Evolutionary conservation across 176 grass and related monocot genomes (phyloP).

Genomic region (Secale cereale): DNA sequence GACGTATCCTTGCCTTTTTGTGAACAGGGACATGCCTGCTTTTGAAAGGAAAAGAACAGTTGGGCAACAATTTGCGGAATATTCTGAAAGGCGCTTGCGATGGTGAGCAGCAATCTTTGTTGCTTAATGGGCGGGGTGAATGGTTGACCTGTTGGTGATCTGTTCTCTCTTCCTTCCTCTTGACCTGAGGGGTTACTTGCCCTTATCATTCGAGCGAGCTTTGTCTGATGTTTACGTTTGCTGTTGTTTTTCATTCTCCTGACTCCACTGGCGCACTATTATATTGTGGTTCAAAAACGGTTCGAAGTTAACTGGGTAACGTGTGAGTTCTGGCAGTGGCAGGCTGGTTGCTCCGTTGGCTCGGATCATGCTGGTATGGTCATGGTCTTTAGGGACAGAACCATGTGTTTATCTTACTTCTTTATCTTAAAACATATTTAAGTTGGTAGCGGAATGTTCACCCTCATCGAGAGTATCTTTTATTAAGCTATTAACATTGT

Average conservation of each 20-base stretch:
- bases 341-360: neutral
- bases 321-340: neutral
- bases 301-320: neutral
- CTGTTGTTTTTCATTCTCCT: neutral
- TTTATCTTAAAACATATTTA: neutral
- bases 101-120: neutral
- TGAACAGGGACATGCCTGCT: neutral
- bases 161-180: neutral
- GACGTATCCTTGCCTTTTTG: neutral
- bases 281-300: neutral
- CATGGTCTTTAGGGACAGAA: neutral
- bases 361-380: neutral
- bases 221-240: neutral
- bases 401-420: neutral
- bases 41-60: neutral
- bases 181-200: constrained; percentile 6
- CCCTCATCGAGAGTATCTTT: neutral
- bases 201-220: neutral
- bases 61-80: constrained; percentile 8
- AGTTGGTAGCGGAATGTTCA: too few species aligned
- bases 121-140: neutral
- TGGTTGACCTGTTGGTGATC: neutral
- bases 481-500: neutral
- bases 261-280: neutral
- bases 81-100: neutral